These are phyloP conservation scores for Eutrema heterophyllum DNA, from an alignment of 345 rosid genomes.

Conservation along the genomic window DNA sequence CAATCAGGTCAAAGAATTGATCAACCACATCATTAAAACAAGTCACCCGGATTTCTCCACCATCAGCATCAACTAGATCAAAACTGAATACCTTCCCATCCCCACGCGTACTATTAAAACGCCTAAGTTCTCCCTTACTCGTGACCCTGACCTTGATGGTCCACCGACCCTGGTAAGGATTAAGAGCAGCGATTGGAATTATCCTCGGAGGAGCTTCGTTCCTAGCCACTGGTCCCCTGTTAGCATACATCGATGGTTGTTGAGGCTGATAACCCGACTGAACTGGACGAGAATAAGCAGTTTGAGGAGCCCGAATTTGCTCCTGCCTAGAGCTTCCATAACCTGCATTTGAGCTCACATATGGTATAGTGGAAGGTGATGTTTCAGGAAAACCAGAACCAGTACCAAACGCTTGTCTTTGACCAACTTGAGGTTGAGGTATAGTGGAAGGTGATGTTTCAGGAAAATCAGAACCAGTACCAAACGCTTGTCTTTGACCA, in stretches of 20 bases:
- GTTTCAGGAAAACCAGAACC: slow-evolving; percentile 32
- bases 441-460: not conserved
- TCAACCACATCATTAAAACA: slow-evolving; percentile 89
- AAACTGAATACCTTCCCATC: slow-evolving; percentile 89
- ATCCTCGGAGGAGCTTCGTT: slow-evolving; percentile 67
- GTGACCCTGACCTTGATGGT: slow-evolving; percentile 91
- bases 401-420: slow-evolving; percentile 36
- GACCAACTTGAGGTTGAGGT: slow-evolving; percentile 31
- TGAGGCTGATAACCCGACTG: slow-evolving; percentile 51
- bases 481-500: slow-evolving; percentile 36
- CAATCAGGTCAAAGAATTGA: slow-evolving; percentile 70
- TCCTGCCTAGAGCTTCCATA: slow-evolving; percentile 42
- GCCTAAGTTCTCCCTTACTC: slow-evolving; percentile 65
- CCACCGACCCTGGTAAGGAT: slow-evolving; percentile 93
- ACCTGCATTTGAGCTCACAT: slow-evolving; percentile 32
- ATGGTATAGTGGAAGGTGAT: slow-evolving; percentile 29
- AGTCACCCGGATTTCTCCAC: slow-evolving; percentile 93
- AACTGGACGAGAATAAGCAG: slow-evolving; percentile 27
- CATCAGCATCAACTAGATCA: slow-evolving; percentile 84
- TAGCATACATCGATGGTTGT: slow-evolving; percentile 52
- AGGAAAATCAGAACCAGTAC: slow-evolving; percentile 3
- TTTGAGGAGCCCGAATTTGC: slow-evolving; percentile 34
- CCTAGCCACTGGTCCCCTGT: slow-evolving; percentile 67
- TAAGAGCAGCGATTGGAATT: slow-evolving; percentile 73
- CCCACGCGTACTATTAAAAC: slow-evolving; percentile 70